Conservation (phyloP, 2,329 filamentous ascomycete genomes). For the Talaromyces funiculosus region DNA sequence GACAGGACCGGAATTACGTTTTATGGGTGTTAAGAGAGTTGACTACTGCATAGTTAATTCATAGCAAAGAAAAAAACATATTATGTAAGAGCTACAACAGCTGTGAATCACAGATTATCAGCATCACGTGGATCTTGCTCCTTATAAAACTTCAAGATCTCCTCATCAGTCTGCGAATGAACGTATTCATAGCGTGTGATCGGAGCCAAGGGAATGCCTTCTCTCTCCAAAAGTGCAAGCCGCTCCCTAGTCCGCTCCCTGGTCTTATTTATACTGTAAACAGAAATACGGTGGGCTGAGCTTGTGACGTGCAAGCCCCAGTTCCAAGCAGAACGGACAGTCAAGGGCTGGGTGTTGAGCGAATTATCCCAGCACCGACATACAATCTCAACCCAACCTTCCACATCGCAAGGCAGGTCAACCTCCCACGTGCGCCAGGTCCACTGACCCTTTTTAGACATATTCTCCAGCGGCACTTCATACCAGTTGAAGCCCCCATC, state of each 20-base stretch:
- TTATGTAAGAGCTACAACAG: not conserved
- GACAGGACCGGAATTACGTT: not conserved
- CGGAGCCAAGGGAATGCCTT: slow-evolving; percentile 28
- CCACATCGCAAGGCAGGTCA: slow-evolving; percentile 57
- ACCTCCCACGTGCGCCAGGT: slow-evolving; percentile 62
- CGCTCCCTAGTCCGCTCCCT: slow-evolving; percentile 22
- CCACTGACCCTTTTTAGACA: slow-evolving; percentile 58
- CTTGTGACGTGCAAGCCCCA: slow-evolving; percentile 38
- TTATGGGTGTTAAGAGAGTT: not conserved
- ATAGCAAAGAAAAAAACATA: not conserved
- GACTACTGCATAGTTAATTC: not conserved
- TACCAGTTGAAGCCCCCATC: slow-evolving; percentile 64
- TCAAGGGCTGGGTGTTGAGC: slow-evolving; percentile 55
- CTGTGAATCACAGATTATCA: slow-evolving; percentile 18
- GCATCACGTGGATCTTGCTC: slow-evolving; percentile 27
- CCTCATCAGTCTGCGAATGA: slow-evolving; percentile 22
- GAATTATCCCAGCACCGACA: slow-evolving; percentile 58
- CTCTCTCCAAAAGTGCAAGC: slow-evolving; percentile 26
- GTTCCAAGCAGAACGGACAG: slow-evolving; percentile 51
- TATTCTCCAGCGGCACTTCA: slow-evolving; percentile 53
- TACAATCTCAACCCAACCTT: slow-evolving; percentile 57
- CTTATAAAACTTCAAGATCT: slow-evolving; percentile 28
- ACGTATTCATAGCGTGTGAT: slow-evolving; percentile 29
- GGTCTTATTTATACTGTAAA: slow-evolving; percentile 35
- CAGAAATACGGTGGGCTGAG: slow-evolving; percentile 33